Conservation (phyloP, 768 basidiomycete genomes). For the Pleurotus salmoneostramineus region DNA sequence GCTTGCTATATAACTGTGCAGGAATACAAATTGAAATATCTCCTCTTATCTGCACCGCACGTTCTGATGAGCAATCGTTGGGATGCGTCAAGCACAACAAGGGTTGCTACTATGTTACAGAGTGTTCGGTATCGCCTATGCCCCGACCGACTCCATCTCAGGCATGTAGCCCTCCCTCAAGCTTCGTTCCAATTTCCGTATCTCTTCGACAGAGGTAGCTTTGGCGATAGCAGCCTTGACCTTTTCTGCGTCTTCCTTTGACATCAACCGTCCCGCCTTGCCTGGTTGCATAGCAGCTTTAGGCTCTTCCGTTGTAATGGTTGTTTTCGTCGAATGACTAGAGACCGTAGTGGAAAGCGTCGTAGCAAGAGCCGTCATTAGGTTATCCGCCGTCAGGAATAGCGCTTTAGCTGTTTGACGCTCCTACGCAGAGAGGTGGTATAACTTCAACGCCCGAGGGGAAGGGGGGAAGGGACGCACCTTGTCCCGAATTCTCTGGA, state of each 20-base stretch:
- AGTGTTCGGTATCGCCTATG: slow-evolving; percentile 32
- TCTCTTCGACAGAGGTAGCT: slow-evolving; percentile 90
- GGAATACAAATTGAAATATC: background rate
- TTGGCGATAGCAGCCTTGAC: slow-evolving; percentile 85
- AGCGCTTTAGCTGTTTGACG: slow-evolving; percentile 68
- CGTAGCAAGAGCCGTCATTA: slow-evolving; percentile 77
- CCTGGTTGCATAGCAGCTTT: slow-evolving; percentile 46
- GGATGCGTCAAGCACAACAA: slow-evolving; percentile 26
- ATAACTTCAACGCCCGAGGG: slow-evolving; percentile 19
- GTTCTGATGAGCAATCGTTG: background rate
- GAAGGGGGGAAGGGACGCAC: slow-evolving; percentile 51
- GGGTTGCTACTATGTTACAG: slow-evolving; percentile 9
- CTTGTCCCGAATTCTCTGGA: slow-evolving; percentile 92
- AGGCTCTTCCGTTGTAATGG: slow-evolving; percentile 77
- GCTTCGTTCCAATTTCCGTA: slow-evolving; percentile 77
- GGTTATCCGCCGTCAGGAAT: slow-evolving; percentile 77
- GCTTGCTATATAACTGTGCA: background rate
- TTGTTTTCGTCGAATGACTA: slow-evolving; percentile 55
- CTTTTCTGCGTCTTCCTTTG: slow-evolving; percentile 85
- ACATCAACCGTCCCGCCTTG: slow-evolving; percentile 85
- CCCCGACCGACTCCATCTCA: slow-evolving; percentile 71
- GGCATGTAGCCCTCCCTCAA: slow-evolving; percentile 84
- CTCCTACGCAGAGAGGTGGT: slow-evolving; percentile 49
- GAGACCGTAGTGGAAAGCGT: slow-evolving; percentile 74
- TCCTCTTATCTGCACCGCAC: background rate